Evolutionary conservation across 2,329 filamentous ascomycete genomes (phyloP).

Genomic region (Hymenoscyphus fructigenus): DNA sequence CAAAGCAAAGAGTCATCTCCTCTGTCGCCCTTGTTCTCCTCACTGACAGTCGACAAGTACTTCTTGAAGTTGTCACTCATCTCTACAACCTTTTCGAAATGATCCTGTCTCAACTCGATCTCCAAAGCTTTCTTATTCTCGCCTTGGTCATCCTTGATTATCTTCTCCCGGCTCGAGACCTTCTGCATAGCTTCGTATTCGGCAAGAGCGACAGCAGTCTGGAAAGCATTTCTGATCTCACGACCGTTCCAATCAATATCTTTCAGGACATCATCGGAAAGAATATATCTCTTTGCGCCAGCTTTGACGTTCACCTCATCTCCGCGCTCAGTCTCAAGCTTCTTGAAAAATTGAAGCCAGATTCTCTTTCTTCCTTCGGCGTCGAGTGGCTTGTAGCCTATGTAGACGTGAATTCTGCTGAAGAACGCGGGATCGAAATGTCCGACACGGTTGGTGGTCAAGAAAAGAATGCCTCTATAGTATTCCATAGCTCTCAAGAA

Average conservation of each 20-base stretch:
- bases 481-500: constrained; percentile 44
- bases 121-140: constrained; percentile 5
- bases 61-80: constrained; percentile 28
- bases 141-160: not conserved
- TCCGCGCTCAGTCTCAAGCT: constrained; percentile 22
- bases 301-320: constrained; percentile 19
- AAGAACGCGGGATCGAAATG: constrained; percentile 43
- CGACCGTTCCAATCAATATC: constrained; percentile 32
- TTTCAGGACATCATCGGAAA: constrained; percentile 21
- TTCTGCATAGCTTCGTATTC: constrained; percentile 25
- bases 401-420: constrained; percentile 39
- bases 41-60: constrained; percentile 22
- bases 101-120: constrained; percentile 23
- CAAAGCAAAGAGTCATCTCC: constrained; percentile 25
- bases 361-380: constrained; percentile 31
- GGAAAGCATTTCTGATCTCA: constrained; percentile 33
- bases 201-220: constrained; percentile 29
- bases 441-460: constrained; percentile 44
- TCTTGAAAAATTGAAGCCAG: constrained; percentile 32
- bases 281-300: constrained; percentile 23
- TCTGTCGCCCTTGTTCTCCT: constrained; percentile 21
- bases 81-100: constrained; percentile 28
- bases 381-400: constrained; percentile 35
- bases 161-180: constrained; percentile 1
- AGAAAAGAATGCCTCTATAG: constrained; percentile 44